Evolutionary conservation across 2,329 filamentous ascomycete species (phyloP).

Genomic region (Uncinocarpus reesii): DNA sequence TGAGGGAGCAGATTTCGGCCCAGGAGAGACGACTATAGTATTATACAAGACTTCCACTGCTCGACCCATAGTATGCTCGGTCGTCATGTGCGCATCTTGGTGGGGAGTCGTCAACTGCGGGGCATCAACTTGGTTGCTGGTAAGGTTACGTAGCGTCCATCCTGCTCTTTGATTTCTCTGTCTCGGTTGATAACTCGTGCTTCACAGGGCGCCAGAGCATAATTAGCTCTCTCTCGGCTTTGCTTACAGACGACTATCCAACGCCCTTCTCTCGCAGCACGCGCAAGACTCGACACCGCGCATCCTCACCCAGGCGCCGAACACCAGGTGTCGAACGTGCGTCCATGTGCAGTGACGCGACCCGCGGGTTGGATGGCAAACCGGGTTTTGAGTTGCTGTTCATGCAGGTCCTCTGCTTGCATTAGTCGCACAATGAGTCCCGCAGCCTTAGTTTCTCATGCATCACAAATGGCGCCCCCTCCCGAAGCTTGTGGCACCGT

Average conservation of each 20-base stretch:
- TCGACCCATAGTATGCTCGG: neutral
- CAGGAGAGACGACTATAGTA: slow-evolving; percentile 8
- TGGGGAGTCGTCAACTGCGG: slow-evolving; percentile 6
- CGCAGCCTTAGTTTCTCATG: neutral
- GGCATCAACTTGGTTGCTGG: neutral
- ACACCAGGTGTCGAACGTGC: neutral
- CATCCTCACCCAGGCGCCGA: neutral
- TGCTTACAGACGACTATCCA: too few species aligned
- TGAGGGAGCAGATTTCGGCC: slow-evolving; percentile 17
- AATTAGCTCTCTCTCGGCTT: too few species aligned
- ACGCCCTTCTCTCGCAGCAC: too few species aligned
- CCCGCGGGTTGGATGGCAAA: slow-evolving; percentile 6
- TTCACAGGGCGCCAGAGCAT: neutral
- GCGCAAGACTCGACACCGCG: neutral
- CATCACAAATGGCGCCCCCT: too few species aligned
- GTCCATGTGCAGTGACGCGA: slow-evolving; percentile 1
- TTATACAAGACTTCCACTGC: neutral
- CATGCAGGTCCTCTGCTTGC: neutral
- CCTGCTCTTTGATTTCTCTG: too few species aligned
- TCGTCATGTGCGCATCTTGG: slow-evolving; percentile 7
- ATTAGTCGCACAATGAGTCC: neutral
- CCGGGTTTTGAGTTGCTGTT: slow-evolving; percentile 1
- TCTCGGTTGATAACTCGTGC: slow-evolving; percentile 1
- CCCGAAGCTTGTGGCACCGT: too few species aligned
- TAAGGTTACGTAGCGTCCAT: slow-evolving; percentile 7